Evolutionary conservation across 2,329 filamentous ascomycete species (phyloP), one percentile per base, ranked within the genome.

Genomic region (Plenodomus lindquistii): DNA sequence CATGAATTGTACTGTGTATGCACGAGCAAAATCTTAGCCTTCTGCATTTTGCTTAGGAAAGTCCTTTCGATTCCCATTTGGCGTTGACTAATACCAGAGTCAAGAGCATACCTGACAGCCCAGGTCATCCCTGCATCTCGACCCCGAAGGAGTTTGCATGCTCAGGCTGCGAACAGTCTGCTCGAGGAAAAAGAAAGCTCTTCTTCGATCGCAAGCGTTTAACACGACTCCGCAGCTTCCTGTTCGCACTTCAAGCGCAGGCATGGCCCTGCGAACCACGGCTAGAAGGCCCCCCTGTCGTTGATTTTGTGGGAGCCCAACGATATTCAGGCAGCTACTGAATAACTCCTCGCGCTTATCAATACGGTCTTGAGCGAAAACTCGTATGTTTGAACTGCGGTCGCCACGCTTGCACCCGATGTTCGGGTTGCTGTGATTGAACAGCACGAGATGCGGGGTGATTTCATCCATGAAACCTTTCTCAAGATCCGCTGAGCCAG

Each of bases 351-450:
- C 48, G 11, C 29, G 44, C n/a, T 36, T 16, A 2, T 6, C 18
- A 1, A 58, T 36, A 5, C n/a, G 41, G 37, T n/a, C 37, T 40
- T 42, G 42, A 10, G 55, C 46, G 22, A 55, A 56, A 20, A 60
- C 55, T 2, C 46, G 44, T 1, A 60, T 42, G 9, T 47, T 55
- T 3, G 27, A 54, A 4, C 44, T 55, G 8, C 50, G 49, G 1
- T 42, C 46, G n/a, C 57, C 51, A 13, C 42, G 49, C 38, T 39
- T 39, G 24, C 50, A 59, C 42, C 55, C 54, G 17, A 61, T 57
- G 47, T 67, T 71, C 5, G 67, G 66, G 29, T 52, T 55, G 40
- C 65, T 67, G 47, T 71, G 67, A 47, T 71, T 71, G 36, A 71
- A 62, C 52, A 69, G 60, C 16, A 60, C 61, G 43, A 69, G 55